These are phyloP conservation scores for Penicillium egyptiacum DNA, from an alignment of 495 filamentous ascomycete species.

Conservation along the genomic window DNA sequence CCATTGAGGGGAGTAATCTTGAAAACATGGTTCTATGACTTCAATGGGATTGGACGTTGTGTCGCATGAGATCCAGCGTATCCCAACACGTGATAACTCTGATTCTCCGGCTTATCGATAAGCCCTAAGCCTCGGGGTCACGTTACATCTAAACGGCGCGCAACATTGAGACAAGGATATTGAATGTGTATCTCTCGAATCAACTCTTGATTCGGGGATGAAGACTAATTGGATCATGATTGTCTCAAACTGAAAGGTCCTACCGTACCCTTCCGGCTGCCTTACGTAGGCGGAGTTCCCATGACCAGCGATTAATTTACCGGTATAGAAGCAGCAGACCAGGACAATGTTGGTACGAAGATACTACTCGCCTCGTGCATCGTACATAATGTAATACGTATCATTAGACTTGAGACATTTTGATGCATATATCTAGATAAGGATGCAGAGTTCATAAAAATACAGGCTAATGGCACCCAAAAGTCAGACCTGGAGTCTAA, in stretches of 20 bases:
- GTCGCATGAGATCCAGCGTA: slow-evolving; percentile 11
- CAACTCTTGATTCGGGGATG: not conserved
- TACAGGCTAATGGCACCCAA: not conserved
- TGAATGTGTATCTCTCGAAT: not conserved
- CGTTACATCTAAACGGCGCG: slow-evolving; percentile 3
- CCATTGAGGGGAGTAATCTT: slow-evolving; percentile 31
- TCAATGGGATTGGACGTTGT: slow-evolving; percentile 16
- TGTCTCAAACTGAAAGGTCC: not conserved
- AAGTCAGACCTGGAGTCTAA: not conserved
- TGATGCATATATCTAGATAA: not conserved
- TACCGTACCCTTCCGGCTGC: not conserved
- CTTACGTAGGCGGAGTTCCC: not conserved
- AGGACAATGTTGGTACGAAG: not conserved
- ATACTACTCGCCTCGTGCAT: not conserved
- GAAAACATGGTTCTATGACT: slow-evolving; percentile 34
- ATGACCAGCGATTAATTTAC: not conserved
- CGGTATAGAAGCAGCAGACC: not conserved
- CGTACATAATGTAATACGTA: not conserved
- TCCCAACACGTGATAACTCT: slow-evolving; percentile 20
- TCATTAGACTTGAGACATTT: not conserved
- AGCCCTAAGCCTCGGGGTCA: slow-evolving; percentile 9
- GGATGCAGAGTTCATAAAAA: not conserved
- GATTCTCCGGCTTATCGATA: slow-evolving; percentile 20
- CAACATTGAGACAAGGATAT: not conserved
- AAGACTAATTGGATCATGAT: not conserved